Base-by-base conservation (phyloP, 768 basidiomycete species). In the Boletus patriciae region DNA sequence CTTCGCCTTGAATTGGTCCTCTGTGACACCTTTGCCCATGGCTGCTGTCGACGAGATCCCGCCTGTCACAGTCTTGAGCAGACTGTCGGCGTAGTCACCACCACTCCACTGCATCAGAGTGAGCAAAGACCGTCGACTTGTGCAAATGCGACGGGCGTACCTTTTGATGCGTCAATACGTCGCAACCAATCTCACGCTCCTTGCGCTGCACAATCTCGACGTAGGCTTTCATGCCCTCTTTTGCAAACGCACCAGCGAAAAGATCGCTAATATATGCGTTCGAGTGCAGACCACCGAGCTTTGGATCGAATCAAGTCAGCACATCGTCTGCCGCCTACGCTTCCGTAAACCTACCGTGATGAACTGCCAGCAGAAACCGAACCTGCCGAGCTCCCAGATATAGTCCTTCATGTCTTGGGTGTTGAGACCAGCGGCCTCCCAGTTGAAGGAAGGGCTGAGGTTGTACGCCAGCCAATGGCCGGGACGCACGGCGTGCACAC, bases 351-450 rank as follows among this genome's bases (percentile, higher is more conserved):
- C 66, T 50, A 94, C 92, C 63, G 95, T 97, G 74, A 98, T 97
- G 78, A 99, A 98, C 73, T 98, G 95, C 94, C 95, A 98, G 64
- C 94, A 88, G 74, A 98, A 98, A 36, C 95, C 95, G 46, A 97
- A 84, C 78, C 90, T 95, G 46, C 92, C 96, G 25, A 99, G 80
- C 66, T 92, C 82, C 96, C 95, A 96, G 37, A 98, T 83, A 70
- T 83, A 98, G 38, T 80, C 75, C 72, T 91, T 81, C 93, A 93
- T 98, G 63, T 94, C 92, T 60, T 80, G 78, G 64, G 87, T 82
- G 42, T 82, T 85, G 18, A 99, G 81, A 16, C 97, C 97, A 15
- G 96, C 96, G 2, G 92, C 94, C 64, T 92, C 90, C 90, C 92
- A 94, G 64, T 93, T 93, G 79, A 93, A 94, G 47, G 91, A 93